A percentile compares a stretch with the other conserved stretches of the same genome.
phyloP scores from a whole-genome alignment of 2,329 filamentous ascomycete genomes.

The Aureobasidium mangrovei region DNA sequence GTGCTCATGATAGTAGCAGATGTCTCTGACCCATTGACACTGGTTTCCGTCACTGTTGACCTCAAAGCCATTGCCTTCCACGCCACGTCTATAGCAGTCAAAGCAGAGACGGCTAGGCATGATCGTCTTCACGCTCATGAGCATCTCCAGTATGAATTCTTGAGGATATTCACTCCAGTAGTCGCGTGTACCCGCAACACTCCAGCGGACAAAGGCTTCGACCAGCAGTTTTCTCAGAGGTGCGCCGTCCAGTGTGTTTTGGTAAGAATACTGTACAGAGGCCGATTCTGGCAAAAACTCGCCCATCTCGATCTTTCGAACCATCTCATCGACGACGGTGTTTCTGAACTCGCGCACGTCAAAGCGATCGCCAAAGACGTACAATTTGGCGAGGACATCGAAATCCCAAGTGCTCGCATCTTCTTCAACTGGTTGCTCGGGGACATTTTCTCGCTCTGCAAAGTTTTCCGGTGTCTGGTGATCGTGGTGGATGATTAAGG shows the following conservation, averaged over 20 bases:
- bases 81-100: background rate
- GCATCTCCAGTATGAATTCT: too few relatives aligned
- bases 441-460: background rate
- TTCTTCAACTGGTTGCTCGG: background rate
- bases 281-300: too few relatives aligned
- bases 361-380: background rate
- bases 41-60: background rate
- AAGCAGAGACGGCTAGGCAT: background rate
- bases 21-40: too few relatives aligned
- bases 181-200: too few relatives aligned
- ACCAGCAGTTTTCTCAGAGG: too few relatives aligned
- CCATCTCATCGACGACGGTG: background rate
- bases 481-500: background rate
- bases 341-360: background rate
- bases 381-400: background rate
- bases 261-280: background rate
- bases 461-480: background rate
- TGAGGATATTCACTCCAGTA: too few relatives aligned
- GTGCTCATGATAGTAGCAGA: too few relatives aligned
- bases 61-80: background rate
- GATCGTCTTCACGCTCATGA: too few relatives aligned
- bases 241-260: background rate
- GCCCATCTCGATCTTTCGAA: background rate
- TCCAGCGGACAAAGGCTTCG: too few relatives aligned
- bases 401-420: background rate